Evolutionary conservation across 768 basidiomycete species (phyloP).

Genomic region (Rhizopogon sp.): DNA sequence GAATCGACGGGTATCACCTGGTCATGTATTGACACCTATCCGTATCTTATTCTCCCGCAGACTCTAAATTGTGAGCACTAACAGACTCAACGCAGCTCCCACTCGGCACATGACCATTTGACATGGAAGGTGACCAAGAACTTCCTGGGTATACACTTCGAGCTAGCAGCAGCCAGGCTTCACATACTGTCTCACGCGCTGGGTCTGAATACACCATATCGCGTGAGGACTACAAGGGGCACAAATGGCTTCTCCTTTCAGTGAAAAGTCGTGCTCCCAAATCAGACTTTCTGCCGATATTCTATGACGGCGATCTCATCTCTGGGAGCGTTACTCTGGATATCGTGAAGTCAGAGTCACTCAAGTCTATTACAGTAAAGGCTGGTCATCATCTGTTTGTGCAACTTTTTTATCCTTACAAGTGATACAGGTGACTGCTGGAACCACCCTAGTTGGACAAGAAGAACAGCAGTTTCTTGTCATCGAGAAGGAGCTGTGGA

Average conservation of each 20-base stretch:
- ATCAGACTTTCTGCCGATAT: conserved; percentile 38
- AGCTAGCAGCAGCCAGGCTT: not conserved
- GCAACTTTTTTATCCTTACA: not conserved
- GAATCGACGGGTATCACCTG: no score
- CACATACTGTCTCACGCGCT: not conserved
- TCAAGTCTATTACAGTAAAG: conserved; percentile 43
- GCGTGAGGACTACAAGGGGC: conserved; percentile 35
- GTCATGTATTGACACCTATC: not conserved
- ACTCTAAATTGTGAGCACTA: not conserved
- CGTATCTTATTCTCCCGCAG: not conserved
- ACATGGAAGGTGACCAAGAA: conserved; percentile 7
- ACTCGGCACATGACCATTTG: not conserved
- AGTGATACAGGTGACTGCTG: conserved; percentile 34
- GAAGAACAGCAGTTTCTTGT: conserved; percentile 47
- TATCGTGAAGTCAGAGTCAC: conserved; percentile 41
- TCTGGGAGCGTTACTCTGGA: conserved; percentile 48
- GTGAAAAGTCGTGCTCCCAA: conserved; percentile 39
- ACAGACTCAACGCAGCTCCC: not conserved
- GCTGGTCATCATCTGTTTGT: not conserved
- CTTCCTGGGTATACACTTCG: conserved; percentile 13
- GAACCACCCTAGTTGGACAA: conserved; percentile 51
- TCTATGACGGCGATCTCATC: conserved; percentile 43
- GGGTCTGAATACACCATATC: conserved; percentile 33
- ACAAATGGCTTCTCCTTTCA: conserved; percentile 43
- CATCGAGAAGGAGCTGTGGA: conserved; percentile 41